These are phyloP conservation scores for Magnusiomyces magnusii DNA, from an alignment of 1,139 yeast species.

Conservation along the genomic window DNA sequence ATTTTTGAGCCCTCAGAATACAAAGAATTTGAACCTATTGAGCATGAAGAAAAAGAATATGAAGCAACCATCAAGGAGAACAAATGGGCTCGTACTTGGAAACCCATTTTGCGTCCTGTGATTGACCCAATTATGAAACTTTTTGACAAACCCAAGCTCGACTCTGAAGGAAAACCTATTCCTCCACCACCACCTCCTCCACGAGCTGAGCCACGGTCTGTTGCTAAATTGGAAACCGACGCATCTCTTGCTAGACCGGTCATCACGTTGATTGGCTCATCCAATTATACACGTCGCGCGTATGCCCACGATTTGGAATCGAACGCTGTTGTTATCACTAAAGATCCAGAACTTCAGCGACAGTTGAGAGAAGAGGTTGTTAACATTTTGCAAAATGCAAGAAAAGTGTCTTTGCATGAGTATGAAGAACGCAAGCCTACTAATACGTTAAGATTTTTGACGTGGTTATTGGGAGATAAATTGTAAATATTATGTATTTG, in stretches of 20 bases:
- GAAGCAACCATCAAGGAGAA: neutral
- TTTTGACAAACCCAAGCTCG: neutral
- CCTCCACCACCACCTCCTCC: neutral
- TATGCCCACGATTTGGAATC: constrained; percentile 83
- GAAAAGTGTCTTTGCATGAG: constrained; percentile 45
- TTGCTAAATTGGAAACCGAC: constrained; percentile 15
- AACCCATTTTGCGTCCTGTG: neutral
- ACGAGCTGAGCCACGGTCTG: neutral
- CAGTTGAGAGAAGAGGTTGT: constrained; percentile 57
- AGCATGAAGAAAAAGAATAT: neutral
- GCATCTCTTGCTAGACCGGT: constrained; percentile 41
- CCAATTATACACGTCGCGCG: constrained; percentile 88
- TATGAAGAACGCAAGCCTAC: constrained; percentile 54
- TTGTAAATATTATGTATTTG: constrained; percentile 10
- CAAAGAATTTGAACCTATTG: neutral
- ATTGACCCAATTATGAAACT: neutral
- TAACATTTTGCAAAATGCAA: constrained; percentile 48
- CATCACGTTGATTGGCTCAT: constrained; percentile 80
- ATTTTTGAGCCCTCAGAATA: constrained; percentile 44
- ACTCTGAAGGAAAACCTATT: neutral
- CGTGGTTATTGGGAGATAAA: constrained; percentile 44
- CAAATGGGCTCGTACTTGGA: neutral
- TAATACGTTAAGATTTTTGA: constrained; percentile 46
- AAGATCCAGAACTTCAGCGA: constrained; percentile 49
- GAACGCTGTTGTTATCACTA: constrained; percentile 71